Percentiles rank a stretch among this genome's conserved stretches.
Conservation (phyloP, 2,329 filamentous ascomycete genomes). For the Neonectria hederae region DNA sequence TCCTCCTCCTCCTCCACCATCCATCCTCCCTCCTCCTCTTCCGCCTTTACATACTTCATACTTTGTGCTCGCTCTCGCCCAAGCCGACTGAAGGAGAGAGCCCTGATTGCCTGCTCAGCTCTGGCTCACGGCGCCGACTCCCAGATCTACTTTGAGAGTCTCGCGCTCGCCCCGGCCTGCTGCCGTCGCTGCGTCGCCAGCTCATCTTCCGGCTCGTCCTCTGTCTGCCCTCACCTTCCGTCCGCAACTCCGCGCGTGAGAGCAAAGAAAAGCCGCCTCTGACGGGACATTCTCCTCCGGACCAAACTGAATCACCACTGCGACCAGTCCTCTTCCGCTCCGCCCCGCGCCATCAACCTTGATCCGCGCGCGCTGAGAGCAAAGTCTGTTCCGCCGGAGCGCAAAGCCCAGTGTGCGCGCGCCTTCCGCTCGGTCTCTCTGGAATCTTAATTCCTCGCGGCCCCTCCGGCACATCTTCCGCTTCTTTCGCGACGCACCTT, state of each 20-base stretch:
- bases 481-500: conserved; percentile 15
- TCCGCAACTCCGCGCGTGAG: neutral
- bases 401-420: conserved; percentile 31
- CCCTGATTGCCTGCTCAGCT: neutral
- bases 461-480: conserved; percentile 36
- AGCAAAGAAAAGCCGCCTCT: neutral
- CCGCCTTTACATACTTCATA: neutral
- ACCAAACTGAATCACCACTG: neutral
- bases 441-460: conserved; percentile 27
- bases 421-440: conserved; percentile 37
- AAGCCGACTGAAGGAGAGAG: neutral
- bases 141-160: neutral
- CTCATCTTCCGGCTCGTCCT: conserved; percentile 12
- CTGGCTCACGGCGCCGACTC: conserved; percentile 10
- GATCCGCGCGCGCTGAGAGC: neutral
- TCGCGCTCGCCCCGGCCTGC: conserved; percentile 12
- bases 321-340: neutral
- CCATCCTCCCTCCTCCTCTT: neutral
- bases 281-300: neutral
- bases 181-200: conserved; percentile 12
- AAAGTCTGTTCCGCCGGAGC: conserved; percentile 28
- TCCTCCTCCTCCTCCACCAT: conserved; percentile 9
- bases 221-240: conserved; percentile 3
- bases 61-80: conserved; percentile 2
- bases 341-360: neutral